Evolutionary conservation across 768 basidiomycete species (phyloP).

Genomic region (Rhodocollybia butyracea): DNA sequence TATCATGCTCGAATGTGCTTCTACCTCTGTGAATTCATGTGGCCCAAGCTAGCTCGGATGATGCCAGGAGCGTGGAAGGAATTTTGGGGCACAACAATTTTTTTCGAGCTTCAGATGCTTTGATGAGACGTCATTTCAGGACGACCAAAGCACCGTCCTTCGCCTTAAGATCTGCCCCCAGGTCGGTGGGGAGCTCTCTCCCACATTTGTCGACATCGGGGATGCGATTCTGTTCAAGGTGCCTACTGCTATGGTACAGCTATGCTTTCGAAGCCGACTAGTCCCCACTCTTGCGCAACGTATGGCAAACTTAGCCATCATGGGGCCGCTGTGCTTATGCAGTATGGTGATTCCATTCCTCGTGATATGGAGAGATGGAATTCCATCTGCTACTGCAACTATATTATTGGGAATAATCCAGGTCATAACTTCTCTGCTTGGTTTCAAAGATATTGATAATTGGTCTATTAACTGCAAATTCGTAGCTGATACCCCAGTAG

Average conservation of each 20-base stretch:
- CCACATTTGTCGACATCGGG: not conserved
- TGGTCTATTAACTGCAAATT: conserved; percentile 7
- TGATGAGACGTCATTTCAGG: not conserved
- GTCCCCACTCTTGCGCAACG: not conserved
- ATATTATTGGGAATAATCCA: not conserved
- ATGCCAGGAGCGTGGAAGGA: not conserved
- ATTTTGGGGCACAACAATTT: not conserved
- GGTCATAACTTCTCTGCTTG: not conserved
- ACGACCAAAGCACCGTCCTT: conserved; percentile 1
- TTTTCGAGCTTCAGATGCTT: conserved; percentile 4
- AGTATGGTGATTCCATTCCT: not conserved
- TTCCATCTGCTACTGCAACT: not conserved
- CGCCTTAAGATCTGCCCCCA: not conserved
- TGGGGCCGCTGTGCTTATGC: not conserved
- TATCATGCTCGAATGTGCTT: conserved; percentile 1
- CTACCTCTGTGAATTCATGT: not conserved
- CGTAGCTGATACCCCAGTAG: no score
- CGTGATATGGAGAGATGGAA: conserved; percentile 2
- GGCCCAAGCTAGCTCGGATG: not conserved
- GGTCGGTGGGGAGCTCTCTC: not conserved
- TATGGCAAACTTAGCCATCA: not conserved
- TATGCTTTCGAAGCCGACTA: not conserved
- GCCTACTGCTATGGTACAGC: not conserved
- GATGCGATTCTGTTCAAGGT: not conserved
- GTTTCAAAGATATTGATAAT: conserved; percentile 1